Evolutionary conservation across 2,329 filamentous ascomycete genomes (phyloP), one percentile per base, ranked within the genome.

Genomic region (Penicillium frequentans): DNA sequence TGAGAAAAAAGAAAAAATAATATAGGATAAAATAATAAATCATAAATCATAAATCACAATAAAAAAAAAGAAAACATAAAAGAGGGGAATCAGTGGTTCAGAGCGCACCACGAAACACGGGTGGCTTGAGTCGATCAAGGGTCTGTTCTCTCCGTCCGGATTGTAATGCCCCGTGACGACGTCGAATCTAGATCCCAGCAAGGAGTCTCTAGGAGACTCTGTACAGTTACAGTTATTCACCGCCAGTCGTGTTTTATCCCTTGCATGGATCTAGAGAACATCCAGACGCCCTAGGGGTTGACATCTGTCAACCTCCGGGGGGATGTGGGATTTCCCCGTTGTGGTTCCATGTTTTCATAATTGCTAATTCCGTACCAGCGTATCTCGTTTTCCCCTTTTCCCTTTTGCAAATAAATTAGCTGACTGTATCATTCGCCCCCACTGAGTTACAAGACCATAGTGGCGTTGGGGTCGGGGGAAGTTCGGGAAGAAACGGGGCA

Each of bases 61-160:
- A 23, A 23, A 29, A 27, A 27, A 21, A 53, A 33, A 37, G 35
- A n/a, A 47, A 33, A 43, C 33, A 35, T 11, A 43, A 43, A 19
- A 52, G 45, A 52, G 37, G 52, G 39, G 43, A 44, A 64, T 61
- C 56, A 65, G 58, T 66, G 64, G 64, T 45, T 55, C 52, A 63
- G 59, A 66, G 35, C 11, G 52, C 56, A 66, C 64, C 64, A 66
- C 64, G 64, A 62, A 62, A 62, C 59, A 64, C 61, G 61, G 61
- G 63, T 65, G 63, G 64, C 63, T 64, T 61, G 48, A 64, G 60
- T 47, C 60, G 60, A 66, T 66, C 63, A 58, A 67, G 64, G 64
- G 63, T 63, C 63, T 66, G 63, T 67, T 67, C 64, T 57, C 58
- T 60, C 61, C 50, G 39, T 5, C 39, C 39, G 39, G 39, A 26